These are phyloP conservation scores for Coniferiporia sulphurascens DNA, from an alignment of 1,284 basidiomycete species.

Conservation along the genomic window DNA sequence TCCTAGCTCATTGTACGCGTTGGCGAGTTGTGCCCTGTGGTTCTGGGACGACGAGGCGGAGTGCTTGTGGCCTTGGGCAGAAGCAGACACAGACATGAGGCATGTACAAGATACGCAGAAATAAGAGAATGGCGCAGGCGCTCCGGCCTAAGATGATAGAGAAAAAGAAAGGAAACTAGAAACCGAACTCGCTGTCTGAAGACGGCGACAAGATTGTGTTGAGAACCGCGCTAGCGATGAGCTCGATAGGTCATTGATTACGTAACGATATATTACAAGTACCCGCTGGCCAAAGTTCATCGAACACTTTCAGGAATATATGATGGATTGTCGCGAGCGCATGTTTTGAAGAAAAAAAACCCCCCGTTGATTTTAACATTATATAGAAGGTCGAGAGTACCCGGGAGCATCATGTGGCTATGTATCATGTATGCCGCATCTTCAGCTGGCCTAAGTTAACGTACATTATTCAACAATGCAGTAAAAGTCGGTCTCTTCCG, in stretches of 20 bases:
- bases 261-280: background rate
- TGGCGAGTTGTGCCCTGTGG: conserved; percentile 82
- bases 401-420: too few species aligned
- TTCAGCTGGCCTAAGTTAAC: too few species aligned
- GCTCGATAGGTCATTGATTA: background rate
- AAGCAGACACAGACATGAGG: conserved; percentile 39
- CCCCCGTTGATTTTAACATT: too few species aligned
- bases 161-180: background rate
- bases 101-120: conserved; percentile 34
- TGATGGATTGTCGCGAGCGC: too few species aligned
- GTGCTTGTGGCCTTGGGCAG: conserved; percentile 52
- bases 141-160: conserved; percentile 17
- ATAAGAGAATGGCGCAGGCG: conserved; percentile 41
- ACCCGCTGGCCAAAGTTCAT: too few species aligned
- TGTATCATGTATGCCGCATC: too few species aligned
- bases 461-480: too few species aligned
- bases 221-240: background rate
- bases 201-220: background rate
- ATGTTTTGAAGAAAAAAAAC: too few species aligned
- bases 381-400: too few species aligned
- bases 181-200: background rate
- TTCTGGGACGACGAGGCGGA: conserved; percentile 67
- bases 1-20: conserved; percentile 95
- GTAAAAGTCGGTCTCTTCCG: too few species aligned
- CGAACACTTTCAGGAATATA: too few species aligned